These are phyloP conservation scores for Tolypocladium tundrense DNA, from an alignment of 2,329 filamentous ascomycete species.

Conservation along the genomic window DNA sequence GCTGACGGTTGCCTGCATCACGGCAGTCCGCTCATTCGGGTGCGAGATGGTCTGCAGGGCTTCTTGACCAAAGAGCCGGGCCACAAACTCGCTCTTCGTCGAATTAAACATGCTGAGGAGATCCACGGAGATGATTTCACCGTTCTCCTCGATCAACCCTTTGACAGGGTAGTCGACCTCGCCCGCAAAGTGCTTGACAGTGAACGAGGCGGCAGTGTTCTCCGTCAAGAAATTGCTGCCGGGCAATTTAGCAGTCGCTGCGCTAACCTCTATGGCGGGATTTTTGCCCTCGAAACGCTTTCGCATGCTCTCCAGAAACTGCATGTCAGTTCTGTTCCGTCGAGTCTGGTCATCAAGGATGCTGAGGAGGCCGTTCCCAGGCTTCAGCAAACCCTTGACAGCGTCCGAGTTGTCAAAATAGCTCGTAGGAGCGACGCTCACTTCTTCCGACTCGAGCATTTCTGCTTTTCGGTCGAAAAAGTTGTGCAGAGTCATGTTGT, in stretches of 20 bases:
- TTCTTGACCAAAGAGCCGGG: slow-evolving; percentile 90
- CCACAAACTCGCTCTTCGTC: slow-evolving; percentile 80
- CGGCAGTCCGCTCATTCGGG: slow-evolving; percentile 77
- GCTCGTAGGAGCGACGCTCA: slow-evolving; percentile 79
- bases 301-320: slow-evolving; percentile 80
- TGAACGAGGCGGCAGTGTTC: slow-evolving; percentile 72
- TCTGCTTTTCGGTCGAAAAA: slow-evolving; percentile 96
- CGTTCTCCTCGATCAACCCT: slow-evolving; percentile 87
- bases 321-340: slow-evolving; percentile 76
- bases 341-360: slow-evolving; percentile 95
- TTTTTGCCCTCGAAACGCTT: slow-evolving; percentile 96
- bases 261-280: slow-evolving; percentile 71
- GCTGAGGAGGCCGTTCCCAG: slow-evolving; percentile 83
- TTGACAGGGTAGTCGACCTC: slow-evolving; percentile 90
- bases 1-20: slow-evolving; percentile 93
- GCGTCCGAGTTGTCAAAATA: slow-evolving; percentile 98
- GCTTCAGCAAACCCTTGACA: slow-evolving; percentile 81
- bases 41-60: slow-evolving; percentile 88
- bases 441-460: slow-evolving; percentile 87
- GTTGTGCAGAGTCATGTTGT: slow-evolving; percentile 86
- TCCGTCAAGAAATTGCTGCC: slow-evolving; percentile 86
- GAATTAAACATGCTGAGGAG: slow-evolving; percentile 87
- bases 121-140: slow-evolving; percentile 90
- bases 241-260: slow-evolving; percentile 64
- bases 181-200: slow-evolving; percentile 89